Evolutionary conservation across 2,329 filamentous ascomycete species (phyloP), one percentile per base, ranked within the genome.

Genomic region (Cordyceps farinosa): DNA sequence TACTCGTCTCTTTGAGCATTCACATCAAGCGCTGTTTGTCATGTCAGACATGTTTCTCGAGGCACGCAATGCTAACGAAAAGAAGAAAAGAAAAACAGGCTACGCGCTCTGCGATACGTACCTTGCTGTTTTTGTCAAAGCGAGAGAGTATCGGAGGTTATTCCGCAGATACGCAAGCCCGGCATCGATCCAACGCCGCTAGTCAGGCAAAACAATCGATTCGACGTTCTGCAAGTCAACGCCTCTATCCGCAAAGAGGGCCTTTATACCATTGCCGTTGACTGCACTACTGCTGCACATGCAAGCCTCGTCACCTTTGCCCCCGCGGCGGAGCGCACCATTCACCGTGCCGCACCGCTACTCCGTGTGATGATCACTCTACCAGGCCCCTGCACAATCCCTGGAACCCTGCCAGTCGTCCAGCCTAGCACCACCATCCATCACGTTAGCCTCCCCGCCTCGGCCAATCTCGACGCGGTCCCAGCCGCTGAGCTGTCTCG

Each of bases 271-370:
- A 61, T 42, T 58, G 9, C 38, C 15, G n/a, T 11, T 15, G 29
- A 36, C 44, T 47, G 22, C 22, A 47, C 34, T 34, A 27, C 29
- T 54, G n/a, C 51, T 55, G 52, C 32, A 48, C 38, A 48, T 56
- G 60, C 60, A 62, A 62, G 60, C 60, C 60, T 62, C 60, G 17
- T 62, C 60, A 62, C 59, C 53, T 53, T 15, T 29, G 5, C 15
- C 34, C 47, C 29, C 29, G 47, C 36, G 57, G 7, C 36, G 57
- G 7, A 51, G 27, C 15, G 27, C 36, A 30, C 58, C 58, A 53
- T 29, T 61, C 50, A 38, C 48, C 50, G 40, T 61, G 8, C 30
- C 50, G 58, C 30, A 61, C 27, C 58, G 58, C 48, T 61, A 54
- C 40, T 61, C 48, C 27, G 58, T 54, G 48, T 47, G 50, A 53